Percentiles rank a stretch among this genome's conserved stretches.
Evolutionary conservation across 108 stramenopile species (phyloP).

Genomic region (Nitzschia inconspicua): DNA sequence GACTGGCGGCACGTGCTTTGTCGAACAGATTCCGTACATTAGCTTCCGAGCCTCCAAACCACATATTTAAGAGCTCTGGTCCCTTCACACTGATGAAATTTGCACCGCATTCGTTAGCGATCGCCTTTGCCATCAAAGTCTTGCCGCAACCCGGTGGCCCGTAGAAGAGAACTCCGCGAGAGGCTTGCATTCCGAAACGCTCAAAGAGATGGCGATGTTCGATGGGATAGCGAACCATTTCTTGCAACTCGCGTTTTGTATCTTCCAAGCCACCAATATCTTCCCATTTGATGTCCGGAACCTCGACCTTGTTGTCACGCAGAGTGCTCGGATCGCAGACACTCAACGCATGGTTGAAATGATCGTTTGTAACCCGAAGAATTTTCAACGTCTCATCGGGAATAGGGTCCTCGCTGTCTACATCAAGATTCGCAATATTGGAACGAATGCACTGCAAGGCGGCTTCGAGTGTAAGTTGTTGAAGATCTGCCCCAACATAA

Average conservation of each 20-base stretch:
- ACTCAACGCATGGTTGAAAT: slow-evolving; percentile 90
- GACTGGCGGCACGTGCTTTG: slow-evolving; percentile 98
- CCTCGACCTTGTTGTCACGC: slow-evolving; percentile 92
- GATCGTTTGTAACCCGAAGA: slow-evolving; percentile 84
- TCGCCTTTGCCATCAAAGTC: slow-evolving; percentile 98
- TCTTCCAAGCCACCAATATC: slow-evolving; percentile 99
- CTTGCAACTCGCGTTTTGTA: slow-evolving; percentile 97
- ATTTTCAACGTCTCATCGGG: slow-evolving; percentile 70
- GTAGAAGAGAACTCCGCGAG: slow-evolving; percentile 97
- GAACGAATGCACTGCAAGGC: slow-evolving; percentile 94
- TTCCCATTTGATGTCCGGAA: slow-evolving; percentile 96
- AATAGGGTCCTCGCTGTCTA: slow-evolving; percentile 80
- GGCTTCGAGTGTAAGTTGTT: slow-evolving; percentile 94
- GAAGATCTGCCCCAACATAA: slow-evolving; percentile 96
- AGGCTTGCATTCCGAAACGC: slow-evolving; percentile 95
- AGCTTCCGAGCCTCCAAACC: slow-evolving; percentile 99
- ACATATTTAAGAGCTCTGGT: slow-evolving; percentile 97
- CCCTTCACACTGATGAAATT: slow-evolving; percentile 99
- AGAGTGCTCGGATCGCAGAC: slow-evolving; percentile 88
- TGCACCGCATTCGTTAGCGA: slow-evolving; percentile 99
- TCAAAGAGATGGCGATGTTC: slow-evolving; percentile 96
- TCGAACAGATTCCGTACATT: slow-evolving; percentile 99
- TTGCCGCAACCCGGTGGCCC: slow-evolving; percentile 99
- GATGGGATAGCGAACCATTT: slow-evolving; percentile 98
- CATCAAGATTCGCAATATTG: slow-evolving; percentile 80